Base-by-base conservation (phyloP, 768 basidiomycete species). In the Auricularia heimuer region DNA sequence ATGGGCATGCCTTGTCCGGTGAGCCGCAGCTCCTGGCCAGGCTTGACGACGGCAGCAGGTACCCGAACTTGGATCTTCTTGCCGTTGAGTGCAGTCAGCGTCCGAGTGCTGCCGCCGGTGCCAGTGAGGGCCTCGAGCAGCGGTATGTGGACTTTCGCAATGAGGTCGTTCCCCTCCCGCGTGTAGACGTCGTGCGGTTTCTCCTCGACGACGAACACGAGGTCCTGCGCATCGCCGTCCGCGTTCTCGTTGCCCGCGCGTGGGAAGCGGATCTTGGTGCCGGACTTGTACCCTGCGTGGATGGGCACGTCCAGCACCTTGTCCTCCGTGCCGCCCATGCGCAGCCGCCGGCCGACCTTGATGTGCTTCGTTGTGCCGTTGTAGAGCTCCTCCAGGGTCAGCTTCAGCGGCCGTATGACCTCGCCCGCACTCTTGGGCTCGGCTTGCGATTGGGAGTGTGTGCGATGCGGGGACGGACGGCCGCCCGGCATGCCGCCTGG, bases 161-260 rank as follows among this genome's bases (percentile, higher is more conserved):
- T 71, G 58, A 98, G 82, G 73, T 97, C 87, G 76, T 96, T 90
- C 37, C 89, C 92, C 7, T 90, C 86, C 29, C 95, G 82, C 65
- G 78, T 82, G 75, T 92, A 97, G 18, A 80, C 74, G 0, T 81
- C 75, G 74, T 98, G 92, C 8, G 88, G 87, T 76, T 96, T 98
- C 77, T 98, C 94, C 75, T 97, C 95, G n/a, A 97, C 85, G 60
- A 96, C 85, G 72, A 99, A 98, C 37, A 94, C 94, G n/a, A 99
- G 82, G 73, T 95, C 92, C 71, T 94, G 93, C 14, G 89, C 74
- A 58, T 88, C 88, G 11, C 89, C 88, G 39, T 67, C 74, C 12
- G 77, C 72, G 62, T 82, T 80, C 70, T 94, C 93, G 74, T 98
- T 94, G 2, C 93, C 93, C 10, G 92, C 88, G 24, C 84, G 83